These are phyloP conservation scores for Colletotrichum camelliae DNA, from an alignment of 2,329 filamentous ascomycete species.

Conservation along the genomic window DNA sequence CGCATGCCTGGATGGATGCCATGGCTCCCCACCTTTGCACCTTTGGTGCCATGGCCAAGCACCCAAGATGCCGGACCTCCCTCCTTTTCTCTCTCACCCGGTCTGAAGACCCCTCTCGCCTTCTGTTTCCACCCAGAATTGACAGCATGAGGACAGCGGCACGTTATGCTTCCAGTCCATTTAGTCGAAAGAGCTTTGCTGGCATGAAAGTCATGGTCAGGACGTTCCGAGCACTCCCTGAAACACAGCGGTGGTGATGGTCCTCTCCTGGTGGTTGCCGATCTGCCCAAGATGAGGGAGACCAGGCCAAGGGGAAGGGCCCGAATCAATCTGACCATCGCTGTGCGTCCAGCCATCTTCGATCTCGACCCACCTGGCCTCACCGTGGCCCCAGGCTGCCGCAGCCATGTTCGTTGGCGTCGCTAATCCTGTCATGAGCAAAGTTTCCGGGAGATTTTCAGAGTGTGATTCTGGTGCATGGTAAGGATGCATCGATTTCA, in stretches of 20 bases:
- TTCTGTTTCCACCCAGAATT: neutral
- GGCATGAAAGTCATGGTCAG: neutral
- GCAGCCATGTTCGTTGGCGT: neutral
- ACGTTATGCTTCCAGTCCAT: neutral
- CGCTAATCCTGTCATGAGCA: neutral
- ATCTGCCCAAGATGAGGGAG: neutral
- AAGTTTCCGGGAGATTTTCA: neutral
- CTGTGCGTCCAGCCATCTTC: neutral
- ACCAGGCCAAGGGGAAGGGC: neutral
- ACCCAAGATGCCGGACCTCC: constrained; percentile 10
- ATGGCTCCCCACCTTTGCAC: neutral
- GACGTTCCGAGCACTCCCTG: neutral
- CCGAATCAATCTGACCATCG: neutral
- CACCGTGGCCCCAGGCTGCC: neutral
- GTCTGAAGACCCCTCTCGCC: neutral
- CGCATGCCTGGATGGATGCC: neutral
- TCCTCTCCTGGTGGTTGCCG: neutral
- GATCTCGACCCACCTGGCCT: neutral
- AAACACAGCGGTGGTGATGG: neutral
- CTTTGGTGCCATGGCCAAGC: neutral
- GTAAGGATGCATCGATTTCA: neutral
- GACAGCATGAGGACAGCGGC: neutral
- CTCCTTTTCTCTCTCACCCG: neutral
- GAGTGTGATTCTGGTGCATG: neutral
- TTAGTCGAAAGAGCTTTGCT: neutral